Evolutionary conservation across 2,329 filamentous ascomycete genomes (phyloP), one percentile per base, ranked within the genome.

Genomic region (Cordyceps tenuipes): DNA sequence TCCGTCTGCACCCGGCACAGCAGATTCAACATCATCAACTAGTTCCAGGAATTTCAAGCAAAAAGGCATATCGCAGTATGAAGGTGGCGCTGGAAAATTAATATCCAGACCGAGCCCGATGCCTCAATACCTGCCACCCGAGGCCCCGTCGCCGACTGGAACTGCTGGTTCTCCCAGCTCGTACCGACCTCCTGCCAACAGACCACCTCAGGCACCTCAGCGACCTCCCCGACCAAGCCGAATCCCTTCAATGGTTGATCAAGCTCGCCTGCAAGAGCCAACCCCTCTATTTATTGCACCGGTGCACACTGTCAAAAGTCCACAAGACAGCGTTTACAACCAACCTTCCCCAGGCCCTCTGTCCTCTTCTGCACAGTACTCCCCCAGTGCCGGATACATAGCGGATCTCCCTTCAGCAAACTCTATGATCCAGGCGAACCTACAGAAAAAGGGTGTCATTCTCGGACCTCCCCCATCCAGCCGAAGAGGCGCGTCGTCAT

Each of bases 401-500:
- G 82, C 83, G 4, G 83, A 87, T 62, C 83, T 84, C 60, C 81
- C 81, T 3, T 65, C 80, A 8, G 79, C 79, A 61, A 58, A 66
- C 59, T 41, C 65, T 41, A 36, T 67, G 66, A 41, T 67, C 61
- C 48, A 64, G 65, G 13, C 69, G 66, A 55, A 65, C 61, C 57
- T 68, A 23, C 71, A 71, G 2, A 73, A 82, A 60, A 76, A 78
- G 64, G 84, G 80, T 63, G 75, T 79, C 15, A 81, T 75, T 54
- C 69, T 86, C 13, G 83, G 84, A 3, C 84, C 84, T 19, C 84
- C 84, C 0, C 84, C 84, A 3, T 83, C 80, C 13, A 77, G 82
- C 3, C 77, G 84, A 65, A 76, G 84, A 64, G 84, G 83, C 1
- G 79, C 78, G 31, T 86, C 84, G 0, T 85, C 84, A 0, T 86